Evolutionary conservation across 202 grass and related monocot species (phyloP).

Genomic region (Schoenoplectus triqueter): DNA sequence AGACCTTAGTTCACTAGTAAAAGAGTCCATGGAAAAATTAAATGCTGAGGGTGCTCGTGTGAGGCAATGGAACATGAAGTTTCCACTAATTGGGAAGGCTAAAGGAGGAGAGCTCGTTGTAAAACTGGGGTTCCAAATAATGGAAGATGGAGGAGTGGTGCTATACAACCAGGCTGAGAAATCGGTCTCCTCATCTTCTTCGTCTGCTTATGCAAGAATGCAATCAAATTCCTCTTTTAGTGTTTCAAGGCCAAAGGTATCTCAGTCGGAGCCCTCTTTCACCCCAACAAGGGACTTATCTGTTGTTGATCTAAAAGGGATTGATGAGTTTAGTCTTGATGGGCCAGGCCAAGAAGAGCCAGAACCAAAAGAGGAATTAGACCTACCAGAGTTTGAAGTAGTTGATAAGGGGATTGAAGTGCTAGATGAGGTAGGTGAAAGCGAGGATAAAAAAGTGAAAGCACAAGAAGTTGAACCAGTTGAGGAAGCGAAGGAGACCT

Average conservation of each 20-base stretch:
- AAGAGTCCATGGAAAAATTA: conserved; percentile 70
- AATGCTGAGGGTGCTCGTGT: conserved; percentile 62
- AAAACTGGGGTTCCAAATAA: conserved; percentile 85
- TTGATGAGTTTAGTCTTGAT: conserved; percentile 92
- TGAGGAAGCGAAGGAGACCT: conserved; percentile 18
- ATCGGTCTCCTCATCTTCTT: conserved; percentile 35
- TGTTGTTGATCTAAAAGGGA: conserved; percentile 57
- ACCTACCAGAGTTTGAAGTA: conserved; percentile 85
- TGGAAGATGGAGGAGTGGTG: conserved; percentile 77
- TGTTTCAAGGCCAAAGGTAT: conserved; percentile 71
- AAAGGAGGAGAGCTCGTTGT: conserved; percentile 78
- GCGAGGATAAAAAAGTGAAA: conserved; percentile 34
- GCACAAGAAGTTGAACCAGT: conserved; percentile 22
- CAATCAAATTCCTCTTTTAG: conserved; percentile 82
- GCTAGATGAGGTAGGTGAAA: conserved; percentile 44
- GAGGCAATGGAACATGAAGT: conserved; percentile 67
- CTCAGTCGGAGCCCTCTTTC: conserved; percentile 43
- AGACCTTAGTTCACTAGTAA: conserved; percentile 70
- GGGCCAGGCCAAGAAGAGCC: conserved; percentile 45
- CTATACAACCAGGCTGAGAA: conserved; percentile 57
- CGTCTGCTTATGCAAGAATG: conserved; percentile 57
- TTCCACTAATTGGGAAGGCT: conserved; percentile 75
- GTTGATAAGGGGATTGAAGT: conserved; percentile 85
- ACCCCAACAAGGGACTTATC: conserved; percentile 47
- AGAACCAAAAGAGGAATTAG: conserved; percentile 62